Percentiles rank a stretch among this genome's conserved stretches.
Evolutionary conservation across 1,139 yeast genomes (phyloP).

Genomic region (Blastobotrys illinoisensis): DNA sequence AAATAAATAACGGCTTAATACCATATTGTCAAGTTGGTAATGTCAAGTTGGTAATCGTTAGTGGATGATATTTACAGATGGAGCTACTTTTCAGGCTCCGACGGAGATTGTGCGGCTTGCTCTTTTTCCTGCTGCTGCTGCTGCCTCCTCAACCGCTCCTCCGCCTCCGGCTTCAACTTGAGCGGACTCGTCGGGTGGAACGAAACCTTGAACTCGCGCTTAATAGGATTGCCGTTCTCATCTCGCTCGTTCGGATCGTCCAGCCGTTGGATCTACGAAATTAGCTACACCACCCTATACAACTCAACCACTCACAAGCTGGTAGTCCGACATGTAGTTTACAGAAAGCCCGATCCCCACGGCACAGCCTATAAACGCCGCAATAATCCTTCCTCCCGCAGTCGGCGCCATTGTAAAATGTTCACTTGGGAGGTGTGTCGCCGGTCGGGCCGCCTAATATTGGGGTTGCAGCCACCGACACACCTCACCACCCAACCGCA

Average conservation of each 20-base stretch:
- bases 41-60: too few relatives aligned
- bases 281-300: background rate
- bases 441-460: background rate
- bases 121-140: background rate
- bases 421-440: background rate
- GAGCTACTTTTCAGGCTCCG: background rate
- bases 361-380: constrained; percentile 30
- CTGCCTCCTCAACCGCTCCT: constrained; percentile 5
- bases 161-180: constrained; percentile 21
- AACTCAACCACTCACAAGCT: constrained; percentile 26
- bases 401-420: constrained; percentile 20
- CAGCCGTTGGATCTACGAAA: constrained; percentile 22
- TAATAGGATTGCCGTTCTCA: constrained; percentile 22
- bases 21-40: too few relatives aligned
- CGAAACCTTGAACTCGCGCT: constrained; percentile 30
- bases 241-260: constrained; percentile 29
- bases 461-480: background rate
- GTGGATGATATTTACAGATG: background rate
- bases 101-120: background rate
- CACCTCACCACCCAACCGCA: background rate
- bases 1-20: too few relatives aligned
- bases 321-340: constrained; percentile 32
- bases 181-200: constrained; percentile 35
- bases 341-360: constrained; percentile 30
- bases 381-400: constrained; percentile 31